Evolutionary conservation across 2,329 filamentous ascomycete species (phyloP).

Genomic region (Phyllosticta capitalensis): DNA sequence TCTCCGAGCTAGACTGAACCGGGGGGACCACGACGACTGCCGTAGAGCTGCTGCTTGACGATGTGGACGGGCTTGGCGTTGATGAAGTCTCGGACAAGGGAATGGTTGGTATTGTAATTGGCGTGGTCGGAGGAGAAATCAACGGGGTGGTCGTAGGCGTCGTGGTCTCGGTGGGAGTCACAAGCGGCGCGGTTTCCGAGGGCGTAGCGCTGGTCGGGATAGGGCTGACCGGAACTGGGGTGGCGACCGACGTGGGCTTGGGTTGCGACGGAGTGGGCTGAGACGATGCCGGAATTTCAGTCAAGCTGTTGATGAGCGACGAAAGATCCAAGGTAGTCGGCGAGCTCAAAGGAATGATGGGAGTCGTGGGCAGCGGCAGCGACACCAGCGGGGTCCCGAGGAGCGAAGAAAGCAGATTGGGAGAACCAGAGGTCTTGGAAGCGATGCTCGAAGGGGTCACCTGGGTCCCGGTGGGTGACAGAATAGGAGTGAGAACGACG

Average conservation of each 20-base stretch:
- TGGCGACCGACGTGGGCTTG: slow-evolving; percentile 1
- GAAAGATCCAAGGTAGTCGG: slow-evolving; percentile 6
- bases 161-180: neutral
- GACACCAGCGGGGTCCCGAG: slow-evolving; percentile 6
- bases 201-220: neutral
- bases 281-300: slow-evolving; percentile 1
- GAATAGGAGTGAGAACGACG: neutral
- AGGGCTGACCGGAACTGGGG: neutral
- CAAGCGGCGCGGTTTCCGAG: neutral
- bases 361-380: slow-evolving; percentile 3
- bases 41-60: slow-evolving; percentile 4
- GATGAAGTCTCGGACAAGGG: neutral
- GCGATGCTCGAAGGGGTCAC: neutral
- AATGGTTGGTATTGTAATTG: neutral
- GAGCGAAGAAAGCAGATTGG: slow-evolving; percentile 6
- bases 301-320: slow-evolving; percentile 3
- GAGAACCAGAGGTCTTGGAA: neutral
- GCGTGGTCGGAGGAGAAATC: neutral
- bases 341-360: slow-evolving; percentile 8
- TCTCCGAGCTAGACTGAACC: neutral
- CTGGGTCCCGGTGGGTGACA: slow-evolving; percentile 1
- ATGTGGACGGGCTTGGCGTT: neutral
- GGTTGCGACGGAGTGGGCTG: neutral
- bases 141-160: neutral
- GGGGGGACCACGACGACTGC: neutral